Percentiles rank a stretch among this genome's conserved stretches.
Evolutionary conservation across 192 early-diverging fungal genomes (phyloP).

Genomic region (Gonapodya prolifera): DNA sequence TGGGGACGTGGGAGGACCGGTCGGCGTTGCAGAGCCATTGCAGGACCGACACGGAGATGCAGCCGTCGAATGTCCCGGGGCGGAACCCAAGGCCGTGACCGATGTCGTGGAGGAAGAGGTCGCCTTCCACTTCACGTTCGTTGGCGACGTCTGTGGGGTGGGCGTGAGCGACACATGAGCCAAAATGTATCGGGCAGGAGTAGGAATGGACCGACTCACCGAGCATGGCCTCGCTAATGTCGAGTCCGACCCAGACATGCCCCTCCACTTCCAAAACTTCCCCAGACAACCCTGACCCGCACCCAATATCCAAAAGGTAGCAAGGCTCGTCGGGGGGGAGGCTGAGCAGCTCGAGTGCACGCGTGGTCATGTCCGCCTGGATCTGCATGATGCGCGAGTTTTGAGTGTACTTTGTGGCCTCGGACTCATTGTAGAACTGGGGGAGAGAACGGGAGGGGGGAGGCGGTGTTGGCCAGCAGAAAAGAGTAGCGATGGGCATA

Average conservation of each 20-base stretch:
- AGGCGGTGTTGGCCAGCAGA: neutral
- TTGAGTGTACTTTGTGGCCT: constrained; percentile 87
- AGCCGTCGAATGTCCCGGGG: constrained; percentile 93
- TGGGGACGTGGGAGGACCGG: constrained; percentile 72
- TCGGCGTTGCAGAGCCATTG: constrained; percentile 99
- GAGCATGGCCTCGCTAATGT: constrained; percentile 89
- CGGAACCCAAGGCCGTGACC: constrained; percentile 89
- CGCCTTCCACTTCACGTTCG: constrained; percentile 87
- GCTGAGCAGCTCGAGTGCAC: constrained; percentile 82
- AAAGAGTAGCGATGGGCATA: neutral
- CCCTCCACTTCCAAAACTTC: constrained; percentile 90
- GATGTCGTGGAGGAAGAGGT: constrained; percentile 90
- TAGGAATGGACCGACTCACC: constrained; percentile 16
- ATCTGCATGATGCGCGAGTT: constrained; percentile 90
- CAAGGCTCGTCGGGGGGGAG: constrained; percentile 58
- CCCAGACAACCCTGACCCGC: constrained; percentile 90
- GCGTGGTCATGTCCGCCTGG: constrained; percentile 85
- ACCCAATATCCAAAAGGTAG: constrained; percentile 89
- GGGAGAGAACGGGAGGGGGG: neutral
- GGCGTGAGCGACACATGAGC: neutral
- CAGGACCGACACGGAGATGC: constrained; percentile 84
- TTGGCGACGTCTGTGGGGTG: constrained; percentile 57
- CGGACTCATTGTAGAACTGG: constrained; percentile 85
- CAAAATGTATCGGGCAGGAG: neutral
- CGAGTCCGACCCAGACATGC: constrained; percentile 95